phyloP scores from a whole-genome alignment of 139 green algal genomes.

The Picocystis salinarum region DNA sequence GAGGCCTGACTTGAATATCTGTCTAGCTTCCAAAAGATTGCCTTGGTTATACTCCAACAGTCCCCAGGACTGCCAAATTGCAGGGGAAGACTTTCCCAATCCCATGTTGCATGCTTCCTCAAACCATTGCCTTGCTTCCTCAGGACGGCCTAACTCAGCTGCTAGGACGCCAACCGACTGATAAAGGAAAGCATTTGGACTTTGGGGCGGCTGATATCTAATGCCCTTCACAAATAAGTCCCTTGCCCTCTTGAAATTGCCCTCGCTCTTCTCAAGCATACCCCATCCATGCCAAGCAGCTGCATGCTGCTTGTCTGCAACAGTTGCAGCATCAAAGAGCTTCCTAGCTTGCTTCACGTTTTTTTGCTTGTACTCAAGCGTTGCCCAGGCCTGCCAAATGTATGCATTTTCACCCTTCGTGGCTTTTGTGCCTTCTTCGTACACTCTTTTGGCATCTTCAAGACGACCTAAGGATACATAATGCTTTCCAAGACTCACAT shows the following conservation, averaged over 20 bases:
- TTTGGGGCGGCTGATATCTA: neutral
- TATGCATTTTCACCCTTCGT: conserved; percentile 64
- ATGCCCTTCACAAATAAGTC: conserved; percentile 25
- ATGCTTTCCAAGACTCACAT: conserved; percentile 75
- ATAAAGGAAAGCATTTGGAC: conserved; percentile 62
- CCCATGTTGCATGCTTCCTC: conserved; percentile 20
- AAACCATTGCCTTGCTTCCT: conserved; percentile 71
- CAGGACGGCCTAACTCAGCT: conserved; percentile 32
- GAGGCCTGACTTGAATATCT: conserved; percentile 42
- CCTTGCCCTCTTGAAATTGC: conserved; percentile 56
- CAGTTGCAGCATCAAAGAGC: conserved; percentile 76
- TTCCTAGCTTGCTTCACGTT: conserved; percentile 53
- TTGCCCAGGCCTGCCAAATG: conserved; percentile 81
- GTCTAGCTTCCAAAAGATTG: conserved; percentile 29
- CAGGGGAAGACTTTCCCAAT: conserved; percentile 10
- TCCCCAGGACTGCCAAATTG: conserved; percentile 74
- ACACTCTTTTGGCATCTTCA: conserved; percentile 66
- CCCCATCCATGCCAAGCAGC: conserved; percentile 93
- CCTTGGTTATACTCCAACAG: conserved; percentile 41
- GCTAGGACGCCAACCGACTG: conserved; percentile 61
- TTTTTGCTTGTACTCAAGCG: conserved; percentile 46
- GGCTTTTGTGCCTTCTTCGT: conserved; percentile 58
- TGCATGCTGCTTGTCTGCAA: conserved; percentile 60
- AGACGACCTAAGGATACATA: conserved; percentile 39
- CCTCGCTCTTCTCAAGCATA: conserved; percentile 72